Base-by-base conservation (phyloP, 176 grass and related monocot species). In the Phoenix roebelenii region DNA sequence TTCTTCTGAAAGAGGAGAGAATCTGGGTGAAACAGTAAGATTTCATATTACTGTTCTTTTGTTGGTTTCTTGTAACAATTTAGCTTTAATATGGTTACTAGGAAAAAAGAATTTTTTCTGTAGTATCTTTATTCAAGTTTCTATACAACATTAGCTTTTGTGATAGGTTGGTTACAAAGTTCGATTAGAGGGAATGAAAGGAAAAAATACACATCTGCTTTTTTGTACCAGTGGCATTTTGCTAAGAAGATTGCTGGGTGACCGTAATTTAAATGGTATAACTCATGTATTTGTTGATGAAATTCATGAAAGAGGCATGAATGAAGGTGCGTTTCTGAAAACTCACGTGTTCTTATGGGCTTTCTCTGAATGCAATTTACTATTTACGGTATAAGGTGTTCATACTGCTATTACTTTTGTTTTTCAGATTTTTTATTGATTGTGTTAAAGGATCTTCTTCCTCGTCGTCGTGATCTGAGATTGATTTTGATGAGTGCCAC, bases 261-360 rank as follows among this genome's bases (percentile, higher is more conserved):
- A 97, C 66, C 81, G 75, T 60, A 96, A 91, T 57, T 81, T 90
- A 77, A 90, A 82, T 82, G 87, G 87, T 23, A 74, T 91, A 66
- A 90, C 87, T 79, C 92, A 97, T 83, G 87, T 97, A 80, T 97
- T 91, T 85, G 92, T 97, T 79, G 83, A 97, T 80, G 92, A 97
- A 77, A 91, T 97, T 88, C 92, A 97, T 78, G 92, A 97, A 90
- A 87, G 92, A 77, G 92, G 92, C 78, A 96, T 96, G 92, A 96
- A 96, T 60, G 92, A 97, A 91, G 92, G 92, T 97, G 67, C 20
- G 55, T 74, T 54, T 74, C 30, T 52, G 22, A 29, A 15, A 29
- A 54, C 19, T 50, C 55, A 55, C 35, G 9, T 69, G 23, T 18
- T 26, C 51, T 18, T 63, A 51, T 16, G 16, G 6, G 57, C 25